A percentile compares a stretch with the other conserved stretches of the same genome.
phyloP scores from a whole-genome alignment of 1,284 basidiomycete species.

The Puccinia polysora region DNA sequence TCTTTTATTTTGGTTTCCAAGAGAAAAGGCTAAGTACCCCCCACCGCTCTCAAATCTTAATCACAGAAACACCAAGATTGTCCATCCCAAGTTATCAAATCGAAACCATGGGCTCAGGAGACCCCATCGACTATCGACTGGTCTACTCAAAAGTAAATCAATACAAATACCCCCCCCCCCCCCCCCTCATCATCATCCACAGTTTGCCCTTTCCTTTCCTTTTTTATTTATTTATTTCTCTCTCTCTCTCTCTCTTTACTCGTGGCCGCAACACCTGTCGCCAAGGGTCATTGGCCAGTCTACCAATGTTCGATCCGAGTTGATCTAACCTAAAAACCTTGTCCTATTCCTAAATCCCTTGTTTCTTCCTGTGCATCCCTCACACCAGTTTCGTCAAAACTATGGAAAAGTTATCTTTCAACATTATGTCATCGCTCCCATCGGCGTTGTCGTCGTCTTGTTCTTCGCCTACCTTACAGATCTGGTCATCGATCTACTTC shows the following conservation, averaged over 20 bases:
- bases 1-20: too few relatives aligned
- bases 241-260: background rate
- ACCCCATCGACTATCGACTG: slow-evolving; percentile 6
- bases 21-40: too few relatives aligned
- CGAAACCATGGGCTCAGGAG: slow-evolving; percentile 11
- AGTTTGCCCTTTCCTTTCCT: too few relatives aligned
- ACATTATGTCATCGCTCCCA: slow-evolving; percentile 31
- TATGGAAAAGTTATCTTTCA: slow-evolving; percentile 11
- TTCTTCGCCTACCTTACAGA: slow-evolving; percentile 33
- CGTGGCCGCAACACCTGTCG: too few relatives aligned
- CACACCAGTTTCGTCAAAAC: slow-evolving; percentile 4
- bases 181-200: background rate
- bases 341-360: background rate
- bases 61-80: too few relatives aligned
- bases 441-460: slow-evolving; percentile 20
- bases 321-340: background rate
- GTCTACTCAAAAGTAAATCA: slow-evolving; percentile 8
- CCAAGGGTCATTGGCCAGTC: too few relatives aligned
- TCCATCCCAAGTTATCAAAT: too few relatives aligned
- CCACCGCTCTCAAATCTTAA: too few relatives aligned
- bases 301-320: too few relatives aligned
- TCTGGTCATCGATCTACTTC: slow-evolving; percentile 19
- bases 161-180: too few relatives aligned
- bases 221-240: background rate
- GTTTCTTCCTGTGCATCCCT: background rate